phyloP scores from a whole-genome alignment of 352 stramenopile species.

The Pythium diclinum region DNA sequence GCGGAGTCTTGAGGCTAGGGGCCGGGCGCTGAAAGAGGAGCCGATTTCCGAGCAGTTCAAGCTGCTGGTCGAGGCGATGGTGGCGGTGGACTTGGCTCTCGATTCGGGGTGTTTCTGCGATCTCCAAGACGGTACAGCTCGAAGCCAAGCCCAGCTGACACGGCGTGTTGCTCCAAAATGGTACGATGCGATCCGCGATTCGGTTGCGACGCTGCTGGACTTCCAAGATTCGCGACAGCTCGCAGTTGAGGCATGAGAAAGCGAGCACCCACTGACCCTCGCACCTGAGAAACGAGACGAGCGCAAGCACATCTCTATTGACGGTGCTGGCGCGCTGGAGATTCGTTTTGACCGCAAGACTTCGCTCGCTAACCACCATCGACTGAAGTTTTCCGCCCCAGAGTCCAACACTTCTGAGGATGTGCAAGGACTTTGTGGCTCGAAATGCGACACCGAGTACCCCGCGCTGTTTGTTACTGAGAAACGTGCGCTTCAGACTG shows the following conservation, averaged over 20 bases:
- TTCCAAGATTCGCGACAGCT: slow-evolving; percentile 31
- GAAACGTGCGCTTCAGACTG: slow-evolving; percentile 21
- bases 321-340: slow-evolving; percentile 60
- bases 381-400: slow-evolving; percentile 6
- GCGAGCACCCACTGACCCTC: slow-evolving; percentile 34
- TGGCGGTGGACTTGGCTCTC: too few species aligned
- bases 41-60: too few species aligned
- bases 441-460: slow-evolving; percentile 12
- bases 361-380: slow-evolving; percentile 28
- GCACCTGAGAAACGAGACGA: background rate
- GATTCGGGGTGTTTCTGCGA: too few species aligned
- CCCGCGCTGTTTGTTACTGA: slow-evolving; percentile 48
- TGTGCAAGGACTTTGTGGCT: background rate
- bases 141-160: too few species aligned
- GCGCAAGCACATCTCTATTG: slow-evolving; percentile 34
- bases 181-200: slow-evolving; percentile 60
- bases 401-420: too few species aligned
- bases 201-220: slow-evolving; percentile 51
- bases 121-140: too few species aligned
- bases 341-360: slow-evolving; percentile 64
- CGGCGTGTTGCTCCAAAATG: slow-evolving; percentile 40
- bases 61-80: too few species aligned
- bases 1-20: too few species aligned
- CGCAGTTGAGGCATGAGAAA: slow-evolving; percentile 42
- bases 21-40: too few species aligned